Evolutionary conservation across 352 stramenopile genomes (phyloP).

Genomic region (Globisporangium parvum): DNA sequence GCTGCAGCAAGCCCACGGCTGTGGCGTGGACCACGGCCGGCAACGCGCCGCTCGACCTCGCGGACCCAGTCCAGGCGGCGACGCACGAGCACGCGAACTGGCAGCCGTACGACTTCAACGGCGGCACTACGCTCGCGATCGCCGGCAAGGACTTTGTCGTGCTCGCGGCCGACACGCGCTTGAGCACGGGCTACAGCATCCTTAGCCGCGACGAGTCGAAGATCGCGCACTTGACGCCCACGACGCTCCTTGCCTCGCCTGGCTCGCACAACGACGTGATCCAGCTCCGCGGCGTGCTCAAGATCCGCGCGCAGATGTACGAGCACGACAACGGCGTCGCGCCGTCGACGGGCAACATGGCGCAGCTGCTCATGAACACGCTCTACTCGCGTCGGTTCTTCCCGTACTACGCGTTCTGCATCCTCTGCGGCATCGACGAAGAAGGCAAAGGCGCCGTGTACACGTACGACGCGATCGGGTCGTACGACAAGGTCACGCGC

Average conservation of each 20-base stretch:
- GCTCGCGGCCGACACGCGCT: conserved; percentile 93
- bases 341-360: conserved; percentile 90
- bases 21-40: conserved; percentile 66
- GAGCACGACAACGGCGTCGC: conserved; percentile 94
- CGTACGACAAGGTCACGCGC: conserved; percentile 70
- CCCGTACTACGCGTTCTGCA: conserved; percentile 99
- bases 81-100: conserved; percentile 45
- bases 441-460: conserved; percentile 96
- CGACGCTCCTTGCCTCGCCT: conserved; percentile 64
- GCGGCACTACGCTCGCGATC: conserved; percentile 89
- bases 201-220: conserved; percentile 94
- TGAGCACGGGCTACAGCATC: conserved; percentile 97
- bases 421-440: conserved; percentile 95
- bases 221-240: conserved; percentile 67
- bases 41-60: conserved; percentile 35
- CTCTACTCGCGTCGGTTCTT: conserved; percentile 99
- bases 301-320: conserved; percentile 83
- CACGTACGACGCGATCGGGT: conserved; percentile 98
- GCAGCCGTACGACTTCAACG: conserved; percentile 86
- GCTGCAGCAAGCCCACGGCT: conserved; percentile 28
- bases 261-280: conserved; percentile 86
- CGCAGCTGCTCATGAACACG: conserved; percentile 97
- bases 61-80: conserved; percentile 24
- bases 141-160: conserved; percentile 95
- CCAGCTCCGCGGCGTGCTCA: conserved; percentile 74